Conservation (phyloP, 208 protist genomes). For the Wallacemonas rigidus region DNA sequence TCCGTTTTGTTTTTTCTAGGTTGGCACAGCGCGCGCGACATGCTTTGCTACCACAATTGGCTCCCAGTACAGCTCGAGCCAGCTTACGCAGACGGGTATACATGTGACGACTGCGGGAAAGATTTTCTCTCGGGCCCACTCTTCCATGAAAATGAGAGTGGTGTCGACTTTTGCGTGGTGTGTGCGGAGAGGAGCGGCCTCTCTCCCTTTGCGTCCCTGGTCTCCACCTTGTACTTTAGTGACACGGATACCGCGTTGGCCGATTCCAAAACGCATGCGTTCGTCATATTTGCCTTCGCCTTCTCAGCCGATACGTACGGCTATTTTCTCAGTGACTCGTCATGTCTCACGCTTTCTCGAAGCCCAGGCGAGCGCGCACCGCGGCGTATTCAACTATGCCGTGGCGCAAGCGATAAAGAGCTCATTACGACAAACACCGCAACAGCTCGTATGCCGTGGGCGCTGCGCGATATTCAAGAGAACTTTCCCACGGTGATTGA, state of each 20-base stretch:
- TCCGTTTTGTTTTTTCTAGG: background rate
- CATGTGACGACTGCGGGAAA: conserved; percentile 42
- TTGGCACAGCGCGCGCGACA: background rate
- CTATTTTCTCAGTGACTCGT: conserved; percentile 19
- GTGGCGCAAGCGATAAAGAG: background rate
- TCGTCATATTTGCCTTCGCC: conserved; percentile 20
- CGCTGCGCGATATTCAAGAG: background rate
- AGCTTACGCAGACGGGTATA: conserved; percentile 33
- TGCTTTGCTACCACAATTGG: conserved; percentile 36
- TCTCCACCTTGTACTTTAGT: conserved; percentile 22
- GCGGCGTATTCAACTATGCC: background rate
- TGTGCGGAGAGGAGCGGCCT: conserved; percentile 27
- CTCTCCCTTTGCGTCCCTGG: conserved; percentile 17
- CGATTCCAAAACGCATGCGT: conserved; percentile 11
- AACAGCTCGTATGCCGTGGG: conserved; percentile 29
- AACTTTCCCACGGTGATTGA: conserved; percentile 27
- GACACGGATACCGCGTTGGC: background rate
- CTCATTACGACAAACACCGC: background rate
- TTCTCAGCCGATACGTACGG: conserved; percentile 11
- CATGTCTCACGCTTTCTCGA: background rate
- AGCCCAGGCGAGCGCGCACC: background rate
- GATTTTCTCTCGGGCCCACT: conserved; percentile 32
- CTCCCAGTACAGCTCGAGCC: conserved; percentile 35
- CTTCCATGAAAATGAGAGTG: conserved; percentile 34
- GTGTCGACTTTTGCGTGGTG: conserved; percentile 31